Percentiles rank a stretch among this genome's conserved stretches.
Conservation (phyloP, 371 early-diverging fungal species). For the Mortierella sp. region DNA sequence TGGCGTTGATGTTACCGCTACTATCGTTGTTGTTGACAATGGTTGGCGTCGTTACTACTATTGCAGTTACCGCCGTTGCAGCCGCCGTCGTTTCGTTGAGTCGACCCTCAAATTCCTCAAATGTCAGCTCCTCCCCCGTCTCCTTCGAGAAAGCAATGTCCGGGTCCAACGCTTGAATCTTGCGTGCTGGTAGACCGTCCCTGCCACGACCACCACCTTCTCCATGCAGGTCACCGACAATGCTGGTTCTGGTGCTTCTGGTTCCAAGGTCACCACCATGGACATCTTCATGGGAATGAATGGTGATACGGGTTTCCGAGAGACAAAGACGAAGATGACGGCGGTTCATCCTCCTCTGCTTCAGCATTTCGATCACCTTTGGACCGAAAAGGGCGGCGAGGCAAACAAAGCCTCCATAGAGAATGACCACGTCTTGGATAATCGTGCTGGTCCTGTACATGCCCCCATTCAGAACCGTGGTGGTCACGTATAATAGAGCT, state of each 20-base stretch:
- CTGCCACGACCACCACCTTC: neutral
- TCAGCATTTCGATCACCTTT: slow-evolving; percentile 6
- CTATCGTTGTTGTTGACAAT: neutral
- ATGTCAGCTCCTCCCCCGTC: neutral
- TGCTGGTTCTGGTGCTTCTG: neutral
- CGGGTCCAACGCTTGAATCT: neutral
- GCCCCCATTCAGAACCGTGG: neutral
- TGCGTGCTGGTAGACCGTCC: neutral
- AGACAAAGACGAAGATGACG: no score
- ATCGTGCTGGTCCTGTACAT: slow-evolving; percentile 11
- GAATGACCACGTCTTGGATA: slow-evolving; percentile 8
- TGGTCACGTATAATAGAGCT: neutral
- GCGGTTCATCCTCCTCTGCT: no score
- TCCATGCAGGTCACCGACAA: neutral
- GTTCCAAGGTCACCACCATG: neutral
- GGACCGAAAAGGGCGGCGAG: slow-evolving; percentile 17
- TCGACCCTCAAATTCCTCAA: slow-evolving; percentile 12
- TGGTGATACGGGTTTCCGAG: neutral
- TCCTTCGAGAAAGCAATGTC: neutral
- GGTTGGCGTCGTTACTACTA: neutral
- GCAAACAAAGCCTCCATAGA: neutral
- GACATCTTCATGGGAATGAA: neutral
- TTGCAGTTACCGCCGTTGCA: neutral
- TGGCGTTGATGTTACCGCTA: neutral
- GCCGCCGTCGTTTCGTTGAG: neutral